These are phyloP conservation scores for Aaosphaeria pasadenensis DNA, from an alignment of 2,329 filamentous ascomycete genomes.

Conservation along the genomic window DNA sequence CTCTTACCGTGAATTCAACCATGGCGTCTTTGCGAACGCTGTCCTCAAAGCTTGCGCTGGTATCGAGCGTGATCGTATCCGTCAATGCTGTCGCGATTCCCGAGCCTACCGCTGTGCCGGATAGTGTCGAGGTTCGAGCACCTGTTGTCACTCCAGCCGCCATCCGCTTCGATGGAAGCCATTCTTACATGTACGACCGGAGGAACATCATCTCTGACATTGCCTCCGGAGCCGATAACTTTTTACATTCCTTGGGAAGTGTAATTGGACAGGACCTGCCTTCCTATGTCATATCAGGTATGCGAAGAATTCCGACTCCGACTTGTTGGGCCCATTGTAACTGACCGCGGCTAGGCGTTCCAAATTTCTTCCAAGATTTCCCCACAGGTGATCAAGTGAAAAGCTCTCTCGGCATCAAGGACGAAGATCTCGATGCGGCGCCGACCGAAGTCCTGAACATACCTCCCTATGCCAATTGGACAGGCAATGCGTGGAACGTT, in stretches of 20 bases:
- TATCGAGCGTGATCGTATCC: constrained; percentile 13
- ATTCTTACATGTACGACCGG: constrained; percentile 28
- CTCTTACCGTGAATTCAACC: background rate
- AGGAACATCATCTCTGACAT: constrained; percentile 32
- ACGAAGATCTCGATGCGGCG: constrained; percentile 57
- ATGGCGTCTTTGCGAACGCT: background rate
- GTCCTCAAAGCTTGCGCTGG: constrained; percentile 13
- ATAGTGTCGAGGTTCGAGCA: constrained; percentile 22
- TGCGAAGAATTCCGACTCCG: background rate
- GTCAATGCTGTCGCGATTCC: constrained; percentile 27
- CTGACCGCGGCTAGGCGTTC: constrained; percentile 46
- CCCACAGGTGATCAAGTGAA: constrained; percentile 61
- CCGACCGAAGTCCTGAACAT: constrained; percentile 71
- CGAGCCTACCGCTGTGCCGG: constrained; percentile 29
- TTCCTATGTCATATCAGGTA: constrained; percentile 36
- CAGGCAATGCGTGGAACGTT: constrained; percentile 71
- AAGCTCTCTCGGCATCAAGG: constrained; percentile 59
- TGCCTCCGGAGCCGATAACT: constrained; percentile 25
- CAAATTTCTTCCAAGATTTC: constrained; percentile 65
- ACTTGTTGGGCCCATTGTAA: background rate
- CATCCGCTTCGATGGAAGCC: constrained; percentile 27
- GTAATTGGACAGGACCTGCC: constrained; percentile 34
- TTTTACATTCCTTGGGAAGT: constrained; percentile 30
- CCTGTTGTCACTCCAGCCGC: constrained; percentile 33
- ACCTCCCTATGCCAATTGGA: constrained; percentile 70